Evolutionary conservation across 1,284 basidiomycete species (phyloP), one percentile per base, ranked within the genome.

Genomic region (Clitocybe nebularis): DNA sequence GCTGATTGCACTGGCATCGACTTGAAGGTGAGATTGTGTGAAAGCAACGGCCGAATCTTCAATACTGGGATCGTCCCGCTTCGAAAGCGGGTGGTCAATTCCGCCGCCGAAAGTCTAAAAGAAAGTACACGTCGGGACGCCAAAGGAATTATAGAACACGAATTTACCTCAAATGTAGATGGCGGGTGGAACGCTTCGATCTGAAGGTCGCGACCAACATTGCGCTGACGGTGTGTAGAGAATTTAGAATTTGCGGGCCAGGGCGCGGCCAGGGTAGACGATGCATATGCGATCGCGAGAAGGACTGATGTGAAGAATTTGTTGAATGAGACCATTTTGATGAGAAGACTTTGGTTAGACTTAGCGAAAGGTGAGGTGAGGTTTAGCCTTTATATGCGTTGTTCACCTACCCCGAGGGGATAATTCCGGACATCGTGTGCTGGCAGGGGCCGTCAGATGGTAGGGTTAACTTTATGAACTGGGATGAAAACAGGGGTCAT

Each of bases 91-190:
- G 43, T 65, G 62, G 17, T 68, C 67, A 19, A 71, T 51, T 10
- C 72, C 73, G 8, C 53, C 52, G 30, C 65, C 71, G 49, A 70
- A 76, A 11, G 51, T 53, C 53, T 55, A 26, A 16, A 13, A n/a
- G 11, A 5, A 30, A 11, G n/a, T n/a, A n/a, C n/a, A n/a, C n/a
- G n/a, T n/a, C n/a, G n/a, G n/a, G n/a, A 22, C 21, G 28, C 36
- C 34, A 34, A 46, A 10, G n/a, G 22, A 26, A 26, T 8, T 39
- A 42, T 21, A 16, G 24, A n/a, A n/a, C 8, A 21, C 4, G 25
- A 33, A 50, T 7, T 24, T 9, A 61, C 61, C 50, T 58, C 50
- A 33, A 50, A 63, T 4, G 47, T 51, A 8, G 47, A 50, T 3
- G 45, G 39, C 8, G 60, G 61, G 36, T 63, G 52, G 45, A 45